These are phyloP conservation scores for Piper longum DNA, from an alignment of 164 flowering plant species.

Conservation along the genomic window DNA sequence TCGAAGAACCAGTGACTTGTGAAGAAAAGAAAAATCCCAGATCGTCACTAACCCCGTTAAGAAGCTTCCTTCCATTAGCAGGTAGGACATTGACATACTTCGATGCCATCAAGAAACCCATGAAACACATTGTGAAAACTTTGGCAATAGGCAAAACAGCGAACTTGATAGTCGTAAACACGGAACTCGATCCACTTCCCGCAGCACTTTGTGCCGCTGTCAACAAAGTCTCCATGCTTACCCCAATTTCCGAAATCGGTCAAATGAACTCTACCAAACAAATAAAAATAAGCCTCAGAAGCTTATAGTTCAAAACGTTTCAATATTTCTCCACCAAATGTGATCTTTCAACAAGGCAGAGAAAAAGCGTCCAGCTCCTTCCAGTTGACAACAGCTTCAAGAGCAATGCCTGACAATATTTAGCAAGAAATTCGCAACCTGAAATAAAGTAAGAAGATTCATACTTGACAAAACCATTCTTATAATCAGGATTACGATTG, in stretches of 20 bases:
- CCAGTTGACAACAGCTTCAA: not conserved
- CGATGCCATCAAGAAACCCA: conserved; percentile 92
- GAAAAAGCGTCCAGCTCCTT: not conserved
- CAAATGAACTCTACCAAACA: not conserved
- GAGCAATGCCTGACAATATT: not conserved
- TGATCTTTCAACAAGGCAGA: not conserved
- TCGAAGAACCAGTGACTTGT: not conserved
- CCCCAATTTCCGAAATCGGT: not conserved
- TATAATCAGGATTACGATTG: not conserved
- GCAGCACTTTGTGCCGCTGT: conserved; percentile 23
- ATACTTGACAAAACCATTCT: too few relatives aligned
- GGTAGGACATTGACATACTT: conserved; percentile 85
- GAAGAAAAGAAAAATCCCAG: not conserved
- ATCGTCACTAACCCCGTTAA: conserved; percentile 62
- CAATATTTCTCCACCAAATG: not conserved
- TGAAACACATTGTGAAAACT: conserved; percentile 77
- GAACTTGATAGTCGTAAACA: conserved; percentile 47
- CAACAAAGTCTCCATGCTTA: conserved; percentile 7
- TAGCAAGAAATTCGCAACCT: not conserved
- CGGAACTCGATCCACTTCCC: conserved; percentile 38
- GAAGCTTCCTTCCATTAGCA: conserved; percentile 67
- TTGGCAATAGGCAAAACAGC: conserved; percentile 89
- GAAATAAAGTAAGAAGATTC: not conserved
- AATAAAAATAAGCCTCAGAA: not conserved
- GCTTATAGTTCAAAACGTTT: not conserved